Percentiles rank a stretch among this genome's conserved stretches.
phyloP scores from a whole-genome alignment of 306 rosid species.

The Quercus dentata region DNA sequence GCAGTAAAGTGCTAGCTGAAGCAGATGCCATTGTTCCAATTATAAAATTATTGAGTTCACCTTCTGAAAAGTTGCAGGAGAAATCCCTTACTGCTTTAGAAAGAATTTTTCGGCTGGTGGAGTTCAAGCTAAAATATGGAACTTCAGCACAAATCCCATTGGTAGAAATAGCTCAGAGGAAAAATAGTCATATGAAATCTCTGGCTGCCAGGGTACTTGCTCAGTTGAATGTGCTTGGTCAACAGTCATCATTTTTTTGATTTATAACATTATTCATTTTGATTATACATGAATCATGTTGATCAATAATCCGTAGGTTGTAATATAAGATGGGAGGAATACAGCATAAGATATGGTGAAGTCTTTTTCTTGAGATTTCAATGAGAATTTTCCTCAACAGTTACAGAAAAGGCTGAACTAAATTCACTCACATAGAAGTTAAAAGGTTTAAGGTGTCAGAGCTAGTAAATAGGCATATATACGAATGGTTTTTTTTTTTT shows the following conservation, averaged over 20 bases:
- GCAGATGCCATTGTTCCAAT: conserved; percentile 45
- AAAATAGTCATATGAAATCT: conserved; percentile 44
- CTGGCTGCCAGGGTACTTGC: conserved; percentile 58
- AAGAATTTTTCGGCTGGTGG: conserved; percentile 46
- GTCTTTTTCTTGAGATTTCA: no score
- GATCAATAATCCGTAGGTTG: not conserved
- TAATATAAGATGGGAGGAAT: not conserved
- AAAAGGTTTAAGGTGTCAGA: no score
- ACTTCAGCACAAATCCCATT: conserved; percentile 41
- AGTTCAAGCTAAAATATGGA: conserved; percentile 36
- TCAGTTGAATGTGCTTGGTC: conserved; percentile 50
- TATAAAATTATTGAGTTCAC: conserved; percentile 31
- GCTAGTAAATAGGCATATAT: not conserved
- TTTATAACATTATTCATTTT: not conserved
- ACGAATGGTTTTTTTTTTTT: not conserved
- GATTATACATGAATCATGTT: not conserved
- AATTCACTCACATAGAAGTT: no score
- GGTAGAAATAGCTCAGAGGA: conserved; percentile 54
- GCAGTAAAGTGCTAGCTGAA: conserved; percentile 47
- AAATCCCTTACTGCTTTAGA: conserved; percentile 46
- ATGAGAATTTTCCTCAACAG: no score
- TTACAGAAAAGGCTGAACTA: no score
- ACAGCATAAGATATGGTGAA: no score
- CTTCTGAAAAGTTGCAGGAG: conserved; percentile 36
- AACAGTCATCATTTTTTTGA: conserved; percentile 60